phyloP scores from a whole-genome alignment of 306 rosid genomes.

The Castanopsis chinensis region DNA sequence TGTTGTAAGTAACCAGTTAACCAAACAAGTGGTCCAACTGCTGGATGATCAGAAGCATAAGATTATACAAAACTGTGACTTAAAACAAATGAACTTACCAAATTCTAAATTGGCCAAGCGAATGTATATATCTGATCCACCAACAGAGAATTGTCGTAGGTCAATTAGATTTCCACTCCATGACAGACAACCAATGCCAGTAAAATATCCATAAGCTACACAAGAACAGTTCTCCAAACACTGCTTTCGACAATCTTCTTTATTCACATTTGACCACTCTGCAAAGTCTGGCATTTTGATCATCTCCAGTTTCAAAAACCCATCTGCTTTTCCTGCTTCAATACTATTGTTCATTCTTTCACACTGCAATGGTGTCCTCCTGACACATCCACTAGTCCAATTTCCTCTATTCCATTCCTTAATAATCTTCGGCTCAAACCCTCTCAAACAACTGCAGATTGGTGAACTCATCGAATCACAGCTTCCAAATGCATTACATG shows the following conservation, averaged over 20 bases:
- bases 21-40: too few relatives aligned
- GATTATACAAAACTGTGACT: too few relatives aligned
- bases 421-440: too few relatives aligned
- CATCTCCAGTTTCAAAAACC: conserved; percentile 20
- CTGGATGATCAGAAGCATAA: too few relatives aligned
- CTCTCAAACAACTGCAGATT: too few relatives aligned
- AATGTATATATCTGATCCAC: conserved; percentile 27
- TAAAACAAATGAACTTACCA: background rate
- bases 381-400: too few relatives aligned
- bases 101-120: conserved; percentile 26
- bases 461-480: too few relatives aligned
- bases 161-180: conserved; percentile 22
- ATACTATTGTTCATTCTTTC: background rate
- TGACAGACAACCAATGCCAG: conserved; percentile 27
- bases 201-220: conserved; percentile 10
- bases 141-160: conserved; percentile 14
- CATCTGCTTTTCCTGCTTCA: conserved; percentile 21
- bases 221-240: conserved; percentile 38
- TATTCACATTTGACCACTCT: background rate
- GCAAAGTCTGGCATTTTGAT: conserved; percentile 44
- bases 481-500: too few relatives aligned
- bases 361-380: conserved; percentile 27
- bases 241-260: conserved; percentile 5
- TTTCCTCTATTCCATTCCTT: too few relatives aligned
- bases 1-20: too few relatives aligned